phyloP scores from a whole-genome alignment of 345 rosid genomes.

The Rhodamnia rubescens region DNA sequence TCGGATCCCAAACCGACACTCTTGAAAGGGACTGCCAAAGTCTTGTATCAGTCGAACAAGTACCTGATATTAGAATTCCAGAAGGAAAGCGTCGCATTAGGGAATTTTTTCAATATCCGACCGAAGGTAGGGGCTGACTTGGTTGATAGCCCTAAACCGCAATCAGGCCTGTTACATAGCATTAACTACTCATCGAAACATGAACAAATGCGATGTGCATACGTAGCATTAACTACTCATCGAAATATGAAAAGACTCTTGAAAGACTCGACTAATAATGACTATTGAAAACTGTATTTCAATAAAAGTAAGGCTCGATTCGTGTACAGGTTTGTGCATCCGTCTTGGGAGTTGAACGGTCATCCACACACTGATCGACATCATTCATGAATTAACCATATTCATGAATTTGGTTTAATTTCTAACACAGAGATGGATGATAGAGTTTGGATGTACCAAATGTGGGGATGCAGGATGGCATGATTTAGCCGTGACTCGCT shows the following conservation, averaged over 20 bases:
- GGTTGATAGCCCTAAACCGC: constrained; percentile 50
- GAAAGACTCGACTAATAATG: too few relatives aligned
- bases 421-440: constrained; percentile 12
- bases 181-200: constrained; percentile 2
- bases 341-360: too few relatives aligned
- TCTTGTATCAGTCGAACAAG: constrained; percentile 20
- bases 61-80: constrained; percentile 20
- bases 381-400: too few relatives aligned
- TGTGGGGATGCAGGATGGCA: constrained; percentile 22
- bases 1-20: constrained; percentile 42
- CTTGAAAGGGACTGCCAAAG: constrained; percentile 51
- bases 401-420: too few relatives aligned
- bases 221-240: too few relatives aligned
- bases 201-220: too few relatives aligned
- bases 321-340: too few relatives aligned
- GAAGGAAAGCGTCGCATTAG: constrained; percentile 28
- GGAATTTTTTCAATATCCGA: constrained; percentile 22
- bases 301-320: too few relatives aligned
- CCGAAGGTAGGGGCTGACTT: constrained; percentile 39
- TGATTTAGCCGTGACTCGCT: constrained; percentile 41
- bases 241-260: too few relatives aligned
- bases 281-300: too few relatives aligned
- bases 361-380: too few relatives aligned
- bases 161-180: constrained; percentile 53
- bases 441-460: constrained; percentile 41